A percentile compares a stretch with the other conserved stretches of the same genome.
Conservation (phyloP, 2,329 filamentous ascomycete species). For the Diaporthe helianthi region DNA sequence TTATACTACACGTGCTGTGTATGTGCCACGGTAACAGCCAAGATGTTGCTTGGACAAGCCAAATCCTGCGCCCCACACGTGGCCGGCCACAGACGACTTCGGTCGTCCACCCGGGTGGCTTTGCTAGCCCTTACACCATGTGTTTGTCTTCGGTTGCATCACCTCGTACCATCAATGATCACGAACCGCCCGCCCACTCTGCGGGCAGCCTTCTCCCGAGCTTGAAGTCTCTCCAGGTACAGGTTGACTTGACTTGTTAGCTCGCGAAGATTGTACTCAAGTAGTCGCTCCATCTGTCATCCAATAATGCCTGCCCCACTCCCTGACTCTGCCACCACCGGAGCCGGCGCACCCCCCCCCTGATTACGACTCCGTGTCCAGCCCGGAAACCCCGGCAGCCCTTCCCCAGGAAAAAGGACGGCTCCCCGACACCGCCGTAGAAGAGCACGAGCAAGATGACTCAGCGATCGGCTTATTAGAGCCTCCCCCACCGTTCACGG, state of each 20-base stretch:
- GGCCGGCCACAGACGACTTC: not conserved
- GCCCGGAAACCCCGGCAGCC: not conserved
- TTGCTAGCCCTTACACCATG: slow-evolving; percentile 1
- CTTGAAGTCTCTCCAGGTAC: not conserved
- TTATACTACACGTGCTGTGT: no score
- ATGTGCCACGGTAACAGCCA: no score
- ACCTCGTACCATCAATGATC: not conserved
- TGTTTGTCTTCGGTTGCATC: not conserved
- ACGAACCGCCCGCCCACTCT: not conserved
- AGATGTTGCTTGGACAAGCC: not conserved
- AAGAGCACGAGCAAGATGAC: not conserved
- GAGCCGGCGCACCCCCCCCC: not conserved
- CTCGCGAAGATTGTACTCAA: not conserved
- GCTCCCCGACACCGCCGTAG: not conserved
- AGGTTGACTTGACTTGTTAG: not conserved
- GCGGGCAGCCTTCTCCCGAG: not conserved
- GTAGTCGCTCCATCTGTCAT: not conserved
- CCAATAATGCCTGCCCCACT: slow-evolving; percentile 6
- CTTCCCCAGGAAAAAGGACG: not conserved
- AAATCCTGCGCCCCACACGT: not conserved
- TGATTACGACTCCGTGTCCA: slow-evolving; percentile 3
- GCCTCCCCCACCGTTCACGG: slow-evolving; percentile 25
- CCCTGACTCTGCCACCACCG: not conserved
- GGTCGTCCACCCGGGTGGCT: no score
- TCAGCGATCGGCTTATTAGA: not conserved